phyloP scores from a whole-genome alignment of 2,329 filamentous ascomycete species.

The Zasmidium cellare region DNA sequence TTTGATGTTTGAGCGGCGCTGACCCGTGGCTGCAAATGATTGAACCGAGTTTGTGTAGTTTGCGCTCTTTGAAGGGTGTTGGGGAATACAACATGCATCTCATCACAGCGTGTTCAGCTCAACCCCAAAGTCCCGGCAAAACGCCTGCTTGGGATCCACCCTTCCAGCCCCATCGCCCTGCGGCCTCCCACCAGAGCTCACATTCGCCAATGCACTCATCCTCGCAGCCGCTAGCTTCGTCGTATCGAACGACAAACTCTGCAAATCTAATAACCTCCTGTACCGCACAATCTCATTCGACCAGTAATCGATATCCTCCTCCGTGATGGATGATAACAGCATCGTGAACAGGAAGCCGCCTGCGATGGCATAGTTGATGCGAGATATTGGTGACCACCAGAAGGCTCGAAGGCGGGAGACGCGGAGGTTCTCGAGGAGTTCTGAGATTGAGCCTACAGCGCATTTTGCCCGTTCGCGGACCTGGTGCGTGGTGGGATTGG shows the following conservation, averaged over 20 bases:
- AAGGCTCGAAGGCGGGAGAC: conserved; percentile 24
- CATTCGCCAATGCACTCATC: conserved; percentile 21
- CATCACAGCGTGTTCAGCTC: conserved; percentile 19
- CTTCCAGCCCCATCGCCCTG: conserved; percentile 6
- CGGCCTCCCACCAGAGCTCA: conserved; percentile 10
- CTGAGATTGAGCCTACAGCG: conserved; percentile 14
- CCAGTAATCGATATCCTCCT: conserved; percentile 24
- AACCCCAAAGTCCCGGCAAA: conserved; percentile 25
- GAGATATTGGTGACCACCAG: conserved; percentile 26
- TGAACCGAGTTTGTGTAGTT: too few species aligned
- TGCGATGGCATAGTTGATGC: conserved; percentile 25
- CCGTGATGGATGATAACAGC: conserved; percentile 20
- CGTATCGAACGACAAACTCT: conserved; percentile 23
- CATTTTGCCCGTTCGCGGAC: conserved; percentile 18
- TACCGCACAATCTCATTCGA: conserved; percentile 23
- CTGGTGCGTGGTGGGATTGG: conserved; percentile 5
- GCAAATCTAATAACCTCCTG: conserved; percentile 24
- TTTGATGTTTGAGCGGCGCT: too few species aligned
- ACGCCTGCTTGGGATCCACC: conserved; percentile 20
- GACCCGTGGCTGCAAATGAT: too few species aligned
- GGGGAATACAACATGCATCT: too few species aligned
- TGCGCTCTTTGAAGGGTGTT: too few species aligned
- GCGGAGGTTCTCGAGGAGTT: conserved; percentile 23
- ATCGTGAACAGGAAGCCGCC: conserved; percentile 26
- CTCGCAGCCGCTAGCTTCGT: conserved; percentile 22